A percentile compares a stretch with the other conserved stretches of the same genome.
phyloP scores from a whole-genome alignment of 768 basidiomycete genomes.

The Auricularia sp. region DNA sequence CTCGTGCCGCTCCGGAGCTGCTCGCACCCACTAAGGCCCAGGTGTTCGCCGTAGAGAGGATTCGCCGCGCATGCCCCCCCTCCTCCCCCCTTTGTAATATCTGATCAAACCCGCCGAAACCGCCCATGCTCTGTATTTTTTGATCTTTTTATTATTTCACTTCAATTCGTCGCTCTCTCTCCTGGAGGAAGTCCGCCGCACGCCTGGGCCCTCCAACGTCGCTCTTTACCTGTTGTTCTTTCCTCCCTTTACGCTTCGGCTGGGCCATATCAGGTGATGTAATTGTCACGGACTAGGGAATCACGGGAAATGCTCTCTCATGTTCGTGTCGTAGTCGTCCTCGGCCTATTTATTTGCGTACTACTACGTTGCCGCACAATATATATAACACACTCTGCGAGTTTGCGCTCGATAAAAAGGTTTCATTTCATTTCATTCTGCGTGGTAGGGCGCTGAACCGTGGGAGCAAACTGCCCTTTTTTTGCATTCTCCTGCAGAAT shows the following conservation, averaged over 20 bases:
- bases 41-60: constrained; percentile 18
- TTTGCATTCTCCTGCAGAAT: background rate
- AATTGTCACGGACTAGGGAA: constrained; percentile 1
- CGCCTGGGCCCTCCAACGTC: background rate
- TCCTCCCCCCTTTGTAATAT: background rate
- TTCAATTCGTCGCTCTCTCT: background rate
- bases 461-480: no score
- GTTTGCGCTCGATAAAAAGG: background rate
- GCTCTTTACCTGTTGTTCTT: background rate
- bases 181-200: background rate
- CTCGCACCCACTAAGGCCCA: constrained; percentile 10
- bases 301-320: background rate
- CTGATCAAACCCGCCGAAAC: background rate
- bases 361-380: background rate
- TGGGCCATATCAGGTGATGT: background rate
- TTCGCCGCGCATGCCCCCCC: background rate
- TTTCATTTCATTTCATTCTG: no score
- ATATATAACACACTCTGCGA: background rate
- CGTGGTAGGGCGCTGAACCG: no score
- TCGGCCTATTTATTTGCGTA: background rate
- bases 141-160: background rate
- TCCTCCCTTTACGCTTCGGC: background rate
- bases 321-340: background rate
- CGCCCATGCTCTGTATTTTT: background rate
- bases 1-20: no score